phyloP scores from a whole-genome alignment of 140 eudicot genomes.

The Senecio squalidus region DNA sequence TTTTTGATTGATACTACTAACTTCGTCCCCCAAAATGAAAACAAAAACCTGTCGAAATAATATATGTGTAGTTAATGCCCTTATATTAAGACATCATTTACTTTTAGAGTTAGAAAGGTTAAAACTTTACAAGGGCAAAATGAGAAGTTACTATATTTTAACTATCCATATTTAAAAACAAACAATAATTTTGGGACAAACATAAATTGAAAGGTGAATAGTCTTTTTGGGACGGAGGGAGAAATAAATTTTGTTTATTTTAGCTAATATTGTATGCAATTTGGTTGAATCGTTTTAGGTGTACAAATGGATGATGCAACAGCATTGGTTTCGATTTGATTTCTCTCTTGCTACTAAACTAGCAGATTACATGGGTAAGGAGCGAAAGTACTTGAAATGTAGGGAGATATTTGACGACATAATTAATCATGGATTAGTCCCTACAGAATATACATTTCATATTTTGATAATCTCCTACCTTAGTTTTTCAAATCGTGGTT shows the following conservation, averaged over 20 bases:
- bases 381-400: conserved; percentile 67
- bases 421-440: conserved; percentile 75
- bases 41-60: no score
- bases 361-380: conserved; percentile 94
- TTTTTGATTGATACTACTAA: no score
- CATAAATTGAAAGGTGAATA: no score
- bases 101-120: no score
- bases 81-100: no score
- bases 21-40: no score
- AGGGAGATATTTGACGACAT: conserved; percentile 77
- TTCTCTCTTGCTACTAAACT: conserved; percentile 79
- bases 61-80: no score
- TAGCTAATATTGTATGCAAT: neutral
- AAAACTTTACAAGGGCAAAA: no score
- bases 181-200: no score
- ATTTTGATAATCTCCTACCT: conserved; percentile 70
- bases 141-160: no score
- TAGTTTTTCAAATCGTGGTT: conserved; percentile 67
- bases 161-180: no score
- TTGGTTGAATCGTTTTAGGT: conserved; percentile 46
- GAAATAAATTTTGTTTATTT: neutral
- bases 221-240: neutral
- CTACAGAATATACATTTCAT: conserved; percentile 85
- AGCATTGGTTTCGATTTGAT: conserved; percentile 83
- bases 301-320: conserved; percentile 94